Conservation (phyloP, 1,284 basidiomycete genomes). For the Ustilago nuda region DNA sequence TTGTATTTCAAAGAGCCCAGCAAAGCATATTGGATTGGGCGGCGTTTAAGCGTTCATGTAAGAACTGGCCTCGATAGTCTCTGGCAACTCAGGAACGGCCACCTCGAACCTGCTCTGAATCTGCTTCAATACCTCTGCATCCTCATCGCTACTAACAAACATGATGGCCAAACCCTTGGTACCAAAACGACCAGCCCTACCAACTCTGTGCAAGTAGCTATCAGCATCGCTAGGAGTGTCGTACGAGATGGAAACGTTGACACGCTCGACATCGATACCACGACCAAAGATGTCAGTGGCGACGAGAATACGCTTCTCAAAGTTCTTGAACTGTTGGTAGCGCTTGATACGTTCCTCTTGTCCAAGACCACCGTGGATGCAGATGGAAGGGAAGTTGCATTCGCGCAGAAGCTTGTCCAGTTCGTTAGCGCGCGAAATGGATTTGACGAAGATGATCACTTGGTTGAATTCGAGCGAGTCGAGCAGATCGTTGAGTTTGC, state of each 20-base stretch:
- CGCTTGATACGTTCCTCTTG: conserved; percentile 97
- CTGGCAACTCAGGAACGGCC: conserved; percentile 90
- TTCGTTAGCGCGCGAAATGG: conserved; percentile 94
- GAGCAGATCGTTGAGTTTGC: conserved; percentile 95
- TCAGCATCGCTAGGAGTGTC: conserved; percentile 97
- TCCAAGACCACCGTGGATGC: conserved; percentile 91
- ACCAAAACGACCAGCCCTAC: conserved; percentile 98
- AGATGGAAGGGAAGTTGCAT: conserved; percentile 98
- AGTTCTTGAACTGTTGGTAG: conserved; percentile 99
- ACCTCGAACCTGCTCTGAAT: conserved; percentile 94
- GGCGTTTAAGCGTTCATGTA: conserved; percentile 68
- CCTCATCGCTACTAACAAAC: conserved; percentile 90
- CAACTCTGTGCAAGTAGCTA: conserved; percentile 97
- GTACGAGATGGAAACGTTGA: conserved; percentile 69
- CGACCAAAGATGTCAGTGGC: conserved; percentile 69
- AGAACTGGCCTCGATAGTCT: conserved; percentile 81
- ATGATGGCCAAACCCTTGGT: conserved; percentile 99
- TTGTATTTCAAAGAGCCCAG: background rate
- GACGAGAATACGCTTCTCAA: conserved; percentile 87
- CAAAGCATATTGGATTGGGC: background rate
- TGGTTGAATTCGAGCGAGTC: conserved; percentile 99
- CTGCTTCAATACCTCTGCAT: conserved; percentile 90
- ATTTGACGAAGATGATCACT: conserved; percentile 99
- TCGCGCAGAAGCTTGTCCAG: conserved; percentile 94
- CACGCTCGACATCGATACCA: conserved; percentile 69